phyloP scores from a whole-genome alignment of 2,329 filamentous ascomycete genomes.

The Cladophialophora bantiana region DNA sequence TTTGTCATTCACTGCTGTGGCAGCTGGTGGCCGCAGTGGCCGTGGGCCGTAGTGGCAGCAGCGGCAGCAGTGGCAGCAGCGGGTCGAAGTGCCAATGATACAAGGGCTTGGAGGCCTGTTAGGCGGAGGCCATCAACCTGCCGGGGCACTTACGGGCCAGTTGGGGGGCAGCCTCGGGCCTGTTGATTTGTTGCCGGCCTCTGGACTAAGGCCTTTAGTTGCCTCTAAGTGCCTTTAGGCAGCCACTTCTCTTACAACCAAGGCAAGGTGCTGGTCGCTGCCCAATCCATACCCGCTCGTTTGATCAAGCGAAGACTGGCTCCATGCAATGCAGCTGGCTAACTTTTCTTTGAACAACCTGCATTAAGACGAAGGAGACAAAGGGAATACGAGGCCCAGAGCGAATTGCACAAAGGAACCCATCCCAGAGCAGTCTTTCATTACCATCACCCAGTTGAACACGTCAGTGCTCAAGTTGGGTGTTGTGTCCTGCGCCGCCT shows the following conservation, averaged over 20 bases:
- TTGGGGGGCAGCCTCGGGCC: background rate
- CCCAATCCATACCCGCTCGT: constrained; percentile 11
- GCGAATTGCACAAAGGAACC: background rate
- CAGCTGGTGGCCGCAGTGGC: constrained; percentile 1
- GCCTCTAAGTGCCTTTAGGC: background rate
- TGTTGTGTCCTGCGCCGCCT: constrained; percentile 23
- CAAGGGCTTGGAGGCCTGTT: background rate
- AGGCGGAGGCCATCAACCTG: background rate
- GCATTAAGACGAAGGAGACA: background rate
- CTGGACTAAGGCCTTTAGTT: background rate
- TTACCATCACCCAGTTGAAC: background rate
- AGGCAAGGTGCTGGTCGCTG: constrained; percentile 10
- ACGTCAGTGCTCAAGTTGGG: background rate
- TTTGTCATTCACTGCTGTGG: constrained; percentile 14
- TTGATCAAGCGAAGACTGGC: background rate
- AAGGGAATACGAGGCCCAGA: background rate
- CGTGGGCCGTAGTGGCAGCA: no score
- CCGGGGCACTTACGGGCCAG: background rate
- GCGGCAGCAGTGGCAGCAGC: constrained; percentile 2
- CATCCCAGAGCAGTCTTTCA: background rate
- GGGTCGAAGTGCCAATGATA: constrained; percentile 1
- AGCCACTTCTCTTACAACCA: background rate
- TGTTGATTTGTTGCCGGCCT: background rate
- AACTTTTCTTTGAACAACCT: background rate
- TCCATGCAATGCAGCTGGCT: background rate